Percentiles rank a stretch among this genome's conserved stretches.
Evolutionary conservation across 1,284 basidiomycete genomes (phyloP).

Genomic region (Microbotryomycetes sp.): DNA sequence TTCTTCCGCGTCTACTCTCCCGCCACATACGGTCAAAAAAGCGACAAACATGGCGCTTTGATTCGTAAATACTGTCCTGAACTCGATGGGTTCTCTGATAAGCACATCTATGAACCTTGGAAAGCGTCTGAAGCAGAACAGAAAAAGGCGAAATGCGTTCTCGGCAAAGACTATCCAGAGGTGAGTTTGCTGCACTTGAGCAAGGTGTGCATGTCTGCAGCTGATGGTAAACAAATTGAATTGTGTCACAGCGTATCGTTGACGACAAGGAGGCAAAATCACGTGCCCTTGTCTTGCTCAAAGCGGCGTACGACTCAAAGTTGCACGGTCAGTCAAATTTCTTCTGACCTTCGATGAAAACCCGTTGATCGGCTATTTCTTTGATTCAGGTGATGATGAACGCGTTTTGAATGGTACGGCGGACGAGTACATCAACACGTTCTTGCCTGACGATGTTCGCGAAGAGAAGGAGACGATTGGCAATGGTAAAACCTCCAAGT

Average conservation of each 20-base stretch:
- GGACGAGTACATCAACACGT: constrained; percentile 10
- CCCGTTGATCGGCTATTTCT: too few species aligned
- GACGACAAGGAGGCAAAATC: constrained; percentile 43
- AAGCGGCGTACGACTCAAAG: constrained; percentile 40
- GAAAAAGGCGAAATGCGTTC: constrained; percentile 43
- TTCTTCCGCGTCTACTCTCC: background rate
- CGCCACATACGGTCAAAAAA: constrained; percentile 45
- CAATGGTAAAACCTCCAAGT: background rate
- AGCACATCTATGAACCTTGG: constrained; percentile 46
- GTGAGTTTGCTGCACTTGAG: constrained; percentile 9
- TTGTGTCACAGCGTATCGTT: constrained; percentile 39
- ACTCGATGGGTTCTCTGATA: constrained; percentile 45
- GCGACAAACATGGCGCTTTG: constrained; percentile 46
- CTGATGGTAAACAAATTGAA: background rate
- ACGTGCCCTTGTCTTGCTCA: constrained; percentile 40
- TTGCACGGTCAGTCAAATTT: constrained; percentile 6
- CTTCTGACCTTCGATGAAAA: background rate
- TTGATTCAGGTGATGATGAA: constrained; percentile 11
- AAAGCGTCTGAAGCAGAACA: constrained; percentile 42
- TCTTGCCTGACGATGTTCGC: constrained; percentile 1
- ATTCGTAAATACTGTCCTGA: constrained; percentile 49
- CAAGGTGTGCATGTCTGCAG: background rate
- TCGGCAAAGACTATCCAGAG: constrained; percentile 45
- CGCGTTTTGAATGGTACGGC: constrained; percentile 26
- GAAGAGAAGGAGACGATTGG: constrained; percentile 2